These are phyloP conservation scores for Prunus yedoensis DNA, from an alignment of 331 rosid species.

Conservation along the genomic window DNA sequence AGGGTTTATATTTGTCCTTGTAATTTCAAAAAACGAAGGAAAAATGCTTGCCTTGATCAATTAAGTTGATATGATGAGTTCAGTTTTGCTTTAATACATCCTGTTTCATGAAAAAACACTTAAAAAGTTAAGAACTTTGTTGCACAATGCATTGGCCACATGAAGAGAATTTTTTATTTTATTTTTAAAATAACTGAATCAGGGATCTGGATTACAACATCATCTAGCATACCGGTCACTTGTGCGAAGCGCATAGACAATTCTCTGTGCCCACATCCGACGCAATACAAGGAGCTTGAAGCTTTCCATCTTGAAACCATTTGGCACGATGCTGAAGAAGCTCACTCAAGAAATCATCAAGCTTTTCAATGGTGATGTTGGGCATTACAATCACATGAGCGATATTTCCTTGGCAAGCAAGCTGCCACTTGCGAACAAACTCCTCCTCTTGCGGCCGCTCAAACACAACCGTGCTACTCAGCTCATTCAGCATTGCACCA, in stretches of 20 bases:
- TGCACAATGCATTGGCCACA: too few relatives aligned
- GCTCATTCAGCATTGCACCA: constrained; percentile 63
- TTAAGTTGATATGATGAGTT: too few relatives aligned
- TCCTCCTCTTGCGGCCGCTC: constrained; percentile 63
- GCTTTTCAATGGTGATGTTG: constrained; percentile 44
- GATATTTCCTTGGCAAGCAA: constrained; percentile 60
- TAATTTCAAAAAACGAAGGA: too few relatives aligned
- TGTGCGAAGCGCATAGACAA: constrained; percentile 36
- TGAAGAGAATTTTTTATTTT: too few relatives aligned
- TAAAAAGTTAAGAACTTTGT: too few relatives aligned
- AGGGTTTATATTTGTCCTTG: too few relatives aligned
- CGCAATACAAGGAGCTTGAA: constrained; percentile 47
- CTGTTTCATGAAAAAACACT: too few relatives aligned
- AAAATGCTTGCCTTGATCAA: too few relatives aligned
- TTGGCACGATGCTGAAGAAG: constrained; percentile 32
- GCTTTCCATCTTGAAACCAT: constrained; percentile 33
- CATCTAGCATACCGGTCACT: constrained; percentile 2
- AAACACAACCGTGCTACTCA: constrained; percentile 61
- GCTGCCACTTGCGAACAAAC: constrained; percentile 58
- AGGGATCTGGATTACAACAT: too few relatives aligned
- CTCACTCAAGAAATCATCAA: constrained; percentile 49
- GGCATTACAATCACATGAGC: constrained; percentile 78
- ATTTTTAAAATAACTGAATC: too few relatives aligned
- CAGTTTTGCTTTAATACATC: too few relatives aligned
- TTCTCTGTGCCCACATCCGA: constrained; percentile 37